phyloP scores from a whole-genome alignment of 2,329 filamentous ascomycete species.

The Venturia pyrina region DNA sequence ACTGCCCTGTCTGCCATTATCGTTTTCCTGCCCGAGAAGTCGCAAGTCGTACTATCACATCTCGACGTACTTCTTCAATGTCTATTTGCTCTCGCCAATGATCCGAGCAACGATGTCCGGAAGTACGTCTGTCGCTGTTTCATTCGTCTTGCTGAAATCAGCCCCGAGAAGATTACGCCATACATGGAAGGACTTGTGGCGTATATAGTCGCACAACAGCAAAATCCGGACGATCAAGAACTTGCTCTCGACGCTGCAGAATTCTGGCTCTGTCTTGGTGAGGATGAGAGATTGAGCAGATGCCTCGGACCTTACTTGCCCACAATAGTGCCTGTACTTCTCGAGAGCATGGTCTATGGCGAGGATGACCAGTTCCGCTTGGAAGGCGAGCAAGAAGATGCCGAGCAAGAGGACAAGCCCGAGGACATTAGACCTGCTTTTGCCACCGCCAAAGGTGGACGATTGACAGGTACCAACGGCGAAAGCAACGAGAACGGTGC shows the following conservation, averaged over 20 bases:
- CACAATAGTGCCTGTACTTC: conserved; percentile 80
- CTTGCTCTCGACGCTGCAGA: conserved; percentile 90
- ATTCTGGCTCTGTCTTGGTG: conserved; percentile 91
- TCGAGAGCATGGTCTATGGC: conserved; percentile 93
- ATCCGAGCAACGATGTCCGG: conserved; percentile 71
- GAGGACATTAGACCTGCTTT: conserved; percentile 92
- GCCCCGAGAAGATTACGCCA: conserved; percentile 81
- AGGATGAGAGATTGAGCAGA: conserved; percentile 71
- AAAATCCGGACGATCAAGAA: conserved; percentile 70
- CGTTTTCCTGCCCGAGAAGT: conserved; percentile 78
- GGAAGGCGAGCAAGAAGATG: conserved; percentile 71
- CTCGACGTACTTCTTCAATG: conserved; percentile 74
- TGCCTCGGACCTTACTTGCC: conserved; percentile 66
- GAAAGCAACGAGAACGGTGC: conserved; percentile 31
- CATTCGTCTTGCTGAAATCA: conserved; percentile 80
- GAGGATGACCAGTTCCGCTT: conserved; percentile 84
- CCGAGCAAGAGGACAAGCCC: conserved; percentile 78
- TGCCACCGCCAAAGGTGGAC: conserved; percentile 57
- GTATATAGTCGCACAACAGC: conserved; percentile 86
- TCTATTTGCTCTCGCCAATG: conserved; percentile 71
- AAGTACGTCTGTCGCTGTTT: conserved; percentile 90
- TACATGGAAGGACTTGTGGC: conserved; percentile 82
- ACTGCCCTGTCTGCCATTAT: conserved; percentile 80
- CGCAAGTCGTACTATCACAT: conserved; percentile 68
- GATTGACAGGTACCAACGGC: conserved; percentile 44